phyloP scores from a whole-genome alignment of 345 rosid genomes.

The Dovyalis caffra region DNA sequence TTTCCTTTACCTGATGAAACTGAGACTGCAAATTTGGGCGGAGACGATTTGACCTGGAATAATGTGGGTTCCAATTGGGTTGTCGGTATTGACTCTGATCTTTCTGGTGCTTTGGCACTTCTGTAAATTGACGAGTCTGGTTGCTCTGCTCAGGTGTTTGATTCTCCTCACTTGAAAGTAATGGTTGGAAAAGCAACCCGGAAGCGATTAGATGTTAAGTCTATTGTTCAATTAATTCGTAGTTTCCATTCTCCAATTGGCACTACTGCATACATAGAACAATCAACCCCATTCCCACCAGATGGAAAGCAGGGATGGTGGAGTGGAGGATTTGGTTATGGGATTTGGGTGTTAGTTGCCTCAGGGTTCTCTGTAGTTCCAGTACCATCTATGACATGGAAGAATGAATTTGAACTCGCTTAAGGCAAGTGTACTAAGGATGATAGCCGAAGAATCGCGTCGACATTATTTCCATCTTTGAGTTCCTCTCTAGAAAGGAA shows the following conservation, averaged over 20 bases:
- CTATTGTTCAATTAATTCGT: conserved; percentile 67
- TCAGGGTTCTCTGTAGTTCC: conserved; percentile 87
- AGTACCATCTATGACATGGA: conserved; percentile 70
- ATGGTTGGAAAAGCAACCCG: conserved; percentile 64
- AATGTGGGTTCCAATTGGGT: conserved; percentile 47
- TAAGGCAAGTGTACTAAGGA: conserved; percentile 62
- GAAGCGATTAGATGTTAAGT: conserved; percentile 76
- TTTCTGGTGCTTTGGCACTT: conserved; percentile 76
- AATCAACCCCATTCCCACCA: conserved; percentile 68
- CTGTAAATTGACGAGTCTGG: conserved; percentile 48
- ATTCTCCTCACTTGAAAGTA: conserved; percentile 69
- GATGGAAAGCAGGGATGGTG: conserved; percentile 98
- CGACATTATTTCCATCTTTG: conserved; percentile 68
- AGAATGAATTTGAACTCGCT: conserved; percentile 57
- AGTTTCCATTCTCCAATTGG: conserved; percentile 68
- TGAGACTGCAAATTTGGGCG: neutral
- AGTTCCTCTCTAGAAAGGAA: conserved; percentile 57
- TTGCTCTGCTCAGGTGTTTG: conserved; percentile 77
- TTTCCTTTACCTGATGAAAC: conserved; percentile 21
- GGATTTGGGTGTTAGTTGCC: conserved; percentile 88
- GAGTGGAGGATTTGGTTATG: conserved; percentile 88
- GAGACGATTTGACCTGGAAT: conserved; percentile 13
- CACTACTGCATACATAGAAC: conserved; percentile 65
- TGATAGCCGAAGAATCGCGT: conserved; percentile 78
- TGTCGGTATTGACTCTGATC: conserved; percentile 79